Conservation (phyloP, 495 filamentous ascomycete species). For the Corynascus novoguineensis region DNA sequence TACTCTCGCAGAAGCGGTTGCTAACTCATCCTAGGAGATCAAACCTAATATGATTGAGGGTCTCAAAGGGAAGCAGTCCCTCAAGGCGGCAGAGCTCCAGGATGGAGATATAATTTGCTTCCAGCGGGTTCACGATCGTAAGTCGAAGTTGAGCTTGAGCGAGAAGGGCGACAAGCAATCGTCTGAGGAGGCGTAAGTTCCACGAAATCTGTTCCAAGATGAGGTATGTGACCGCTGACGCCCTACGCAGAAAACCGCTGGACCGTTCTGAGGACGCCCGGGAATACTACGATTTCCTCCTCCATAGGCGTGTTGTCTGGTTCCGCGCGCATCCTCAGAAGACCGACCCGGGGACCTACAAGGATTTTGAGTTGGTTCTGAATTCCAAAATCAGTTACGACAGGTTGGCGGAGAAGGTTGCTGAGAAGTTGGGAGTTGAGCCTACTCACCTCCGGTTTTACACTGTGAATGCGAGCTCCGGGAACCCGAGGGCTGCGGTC, state of each 20-base stretch:
- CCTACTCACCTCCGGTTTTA: constrained; percentile 86
- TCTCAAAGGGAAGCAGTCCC: constrained; percentile 83
- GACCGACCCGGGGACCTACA: constrained; percentile 44
- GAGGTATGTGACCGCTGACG: constrained; percentile 2
- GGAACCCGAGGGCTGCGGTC: constrained; percentile 67
- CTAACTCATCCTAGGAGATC: constrained; percentile 62
- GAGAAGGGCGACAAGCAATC: constrained; percentile 21
- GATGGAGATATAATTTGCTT: constrained; percentile 97
- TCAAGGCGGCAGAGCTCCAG: constrained; percentile 88
- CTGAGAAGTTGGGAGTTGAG: constrained; percentile 67
- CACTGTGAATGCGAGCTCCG: constrained; percentile 67
- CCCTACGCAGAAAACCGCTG: constrained; percentile 17
- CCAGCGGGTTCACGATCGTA: constrained; percentile 56
- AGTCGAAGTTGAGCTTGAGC: constrained; percentile 29
- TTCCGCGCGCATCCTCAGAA: constrained; percentile 56
- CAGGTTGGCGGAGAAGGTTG: constrained; percentile 79
- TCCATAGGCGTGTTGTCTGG: constrained; percentile 70
- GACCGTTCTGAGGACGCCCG: constrained; percentile 60
- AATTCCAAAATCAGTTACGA: constrained; percentile 90
- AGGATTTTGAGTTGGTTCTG: constrained; percentile 63
- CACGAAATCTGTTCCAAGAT: constrained; percentile 27
- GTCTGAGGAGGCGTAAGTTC: constrained; percentile 30
- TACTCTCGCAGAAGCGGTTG: neutral
- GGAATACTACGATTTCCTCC: constrained; percentile 86
- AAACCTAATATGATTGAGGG: constrained; percentile 94